Percentiles rank a stretch among this genome's conserved stretches.
phyloP scores from a whole-genome alignment of 176 grass and related monocot genomes.

The Thinopyrum elongatum region DNA sequence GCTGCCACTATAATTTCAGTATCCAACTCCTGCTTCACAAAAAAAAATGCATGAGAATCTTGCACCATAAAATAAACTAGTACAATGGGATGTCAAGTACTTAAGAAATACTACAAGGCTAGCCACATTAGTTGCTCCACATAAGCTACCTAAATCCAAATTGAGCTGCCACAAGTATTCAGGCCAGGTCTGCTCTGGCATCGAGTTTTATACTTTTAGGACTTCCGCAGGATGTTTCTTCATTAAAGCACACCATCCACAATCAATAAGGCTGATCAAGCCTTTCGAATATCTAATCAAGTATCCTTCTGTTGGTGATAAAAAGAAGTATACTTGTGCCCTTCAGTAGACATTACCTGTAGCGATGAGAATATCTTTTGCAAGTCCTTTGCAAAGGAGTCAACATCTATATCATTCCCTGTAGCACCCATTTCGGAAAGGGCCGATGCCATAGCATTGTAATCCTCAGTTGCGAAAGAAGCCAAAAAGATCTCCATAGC shows the following conservation, averaged over 20 bases:
- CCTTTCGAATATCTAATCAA: slow-evolving; percentile 21
- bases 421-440: slow-evolving; percentile 96
- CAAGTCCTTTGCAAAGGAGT: slow-evolving; percentile 84
- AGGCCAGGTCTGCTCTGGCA: background rate
- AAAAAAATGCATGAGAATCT: slow-evolving; percentile 17
- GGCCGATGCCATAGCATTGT: slow-evolving; percentile 73
- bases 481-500: slow-evolving; percentile 94
- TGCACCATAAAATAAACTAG: background rate
- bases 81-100: background rate
- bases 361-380: slow-evolving; percentile 90
- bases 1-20: slow-evolving; percentile 87
- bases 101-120: background rate
- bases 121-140: background rate
- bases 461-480: slow-evolving; percentile 89
- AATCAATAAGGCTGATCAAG: background rate
- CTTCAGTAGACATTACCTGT: slow-evolving; percentile 54
- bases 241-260: background rate
- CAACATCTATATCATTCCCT: slow-evolving; percentile 73
- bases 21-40: slow-evolving; percentile 70
- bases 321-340: background rate
- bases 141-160: slow-evolving; percentile 6
- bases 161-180: background rate
- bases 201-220: background rate
- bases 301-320: background rate
- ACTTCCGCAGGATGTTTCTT: background rate